These are phyloP conservation scores for Xanthoconium purpureum DNA, from an alignment of 768 basidiomycete species.

Conservation along the genomic window DNA sequence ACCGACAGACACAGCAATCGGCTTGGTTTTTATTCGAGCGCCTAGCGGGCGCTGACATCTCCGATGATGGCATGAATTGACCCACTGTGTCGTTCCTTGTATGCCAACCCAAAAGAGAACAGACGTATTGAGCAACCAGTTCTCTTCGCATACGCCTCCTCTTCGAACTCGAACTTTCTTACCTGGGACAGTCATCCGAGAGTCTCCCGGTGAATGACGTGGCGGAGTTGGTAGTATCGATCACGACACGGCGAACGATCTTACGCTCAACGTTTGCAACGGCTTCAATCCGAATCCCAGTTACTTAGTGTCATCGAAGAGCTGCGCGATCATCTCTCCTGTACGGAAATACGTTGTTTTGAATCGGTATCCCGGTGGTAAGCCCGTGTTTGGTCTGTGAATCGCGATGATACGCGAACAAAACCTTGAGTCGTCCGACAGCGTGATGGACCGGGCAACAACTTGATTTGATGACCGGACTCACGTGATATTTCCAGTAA, in stretches of 20 bases:
- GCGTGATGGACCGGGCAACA: conserved; percentile 30
- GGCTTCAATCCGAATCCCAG: conserved; percentile 70
- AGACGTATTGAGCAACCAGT: conserved; percentile 59
- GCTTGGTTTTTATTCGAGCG: too few species aligned
- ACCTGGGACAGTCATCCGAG: conserved; percentile 81
- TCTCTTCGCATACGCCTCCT: conserved; percentile 76
- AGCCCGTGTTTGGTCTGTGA: conserved; percentile 74
- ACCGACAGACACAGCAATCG: too few species aligned
- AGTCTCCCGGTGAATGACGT: conserved; percentile 77
- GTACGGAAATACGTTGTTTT: conserved; percentile 68
- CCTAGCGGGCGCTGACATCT: conserved; percentile 26
- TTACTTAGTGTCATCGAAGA: conserved; percentile 64
- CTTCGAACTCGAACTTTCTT: conserved; percentile 87
- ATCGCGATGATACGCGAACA: background rate
- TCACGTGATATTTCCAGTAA: too few species aligned
- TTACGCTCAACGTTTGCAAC: conserved; percentile 79
- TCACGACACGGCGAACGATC: conserved; percentile 18
- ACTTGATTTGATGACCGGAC: too few species aligned
- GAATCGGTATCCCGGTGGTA: conserved; percentile 84
- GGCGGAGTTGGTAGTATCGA: conserved; percentile 69
- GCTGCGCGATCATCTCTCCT: conserved; percentile 49
- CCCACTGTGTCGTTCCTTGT: conserved; percentile 87
- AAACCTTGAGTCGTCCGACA: conserved; percentile 79
- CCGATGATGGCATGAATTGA: conserved; percentile 67
- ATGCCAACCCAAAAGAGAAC: conserved; percentile 63